Base-by-base conservation (phyloP, 2,329 filamentous ascomycete genomes). In the Arthrobotrys sinensis region DNA sequence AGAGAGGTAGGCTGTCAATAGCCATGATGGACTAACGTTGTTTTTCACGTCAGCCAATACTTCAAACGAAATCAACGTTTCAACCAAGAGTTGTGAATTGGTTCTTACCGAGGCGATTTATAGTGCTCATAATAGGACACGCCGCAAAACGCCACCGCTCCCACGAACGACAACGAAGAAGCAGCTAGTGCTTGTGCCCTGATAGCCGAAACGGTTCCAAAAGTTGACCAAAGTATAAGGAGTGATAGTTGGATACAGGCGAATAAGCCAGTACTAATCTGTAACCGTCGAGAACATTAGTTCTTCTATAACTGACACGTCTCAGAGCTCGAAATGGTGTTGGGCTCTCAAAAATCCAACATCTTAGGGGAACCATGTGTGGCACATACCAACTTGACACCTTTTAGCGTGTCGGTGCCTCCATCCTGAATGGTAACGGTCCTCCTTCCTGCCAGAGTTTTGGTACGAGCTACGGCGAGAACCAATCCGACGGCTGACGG, bases 351-450 rank as follows among this genome's bases (percentile, higher is more conserved):
- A 24, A 73, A 73, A 60, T 40, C 50, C 69, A 66, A 67, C 69
- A 45, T 4, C 1, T 0, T 4, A 16, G 1, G 1, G 36, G 5
- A 16, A 36, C n/a, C 14, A 2, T 21, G 1, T 4, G 14, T 10
- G 19, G 48, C 52, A 70, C 72, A 45, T 76, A 76, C 72, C 40
- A 76, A 52, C 38, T 76, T 76, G 1, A 48, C 4, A 4, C 46
- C 19, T 8, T 55, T 40, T 6, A 76, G 34, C 11, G 4, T 57
- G 34, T 32, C 16, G 24, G 24, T 28, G 10, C 38, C 38, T 14
- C 46, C 53, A 12, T 19, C 19, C 5, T 46, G n/a, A 53, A 57
- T n/a, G n/a, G n/a, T 28, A 12, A 76, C 57, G 21, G 65, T n/a
- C 46, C 50, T 60, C 65, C 57, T 57, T 5, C 12, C 36, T 45